phyloP scores from a whole-genome alignment of 805 yeast species.

The Yamadazyma sp. region DNA sequence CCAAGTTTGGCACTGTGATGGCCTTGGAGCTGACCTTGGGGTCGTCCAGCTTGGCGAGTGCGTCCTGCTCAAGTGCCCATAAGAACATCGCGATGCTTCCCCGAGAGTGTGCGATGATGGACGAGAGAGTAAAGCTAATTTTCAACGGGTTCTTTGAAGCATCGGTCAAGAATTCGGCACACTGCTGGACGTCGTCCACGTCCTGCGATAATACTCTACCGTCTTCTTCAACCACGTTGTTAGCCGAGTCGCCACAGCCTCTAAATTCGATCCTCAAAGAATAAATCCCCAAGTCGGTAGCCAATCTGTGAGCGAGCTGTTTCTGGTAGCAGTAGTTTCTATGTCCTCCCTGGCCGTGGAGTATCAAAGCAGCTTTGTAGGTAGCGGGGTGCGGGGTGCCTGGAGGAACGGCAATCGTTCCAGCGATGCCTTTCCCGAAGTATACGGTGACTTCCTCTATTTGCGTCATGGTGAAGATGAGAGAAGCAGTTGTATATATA shows the following conservation, averaged over 20 bases:
- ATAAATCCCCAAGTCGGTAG: conserved; percentile 58
- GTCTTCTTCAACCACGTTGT: conserved; percentile 28
- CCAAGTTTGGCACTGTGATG: conserved; percentile 57
- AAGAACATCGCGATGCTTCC: conserved; percentile 74
- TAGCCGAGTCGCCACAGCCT: conserved; percentile 78
- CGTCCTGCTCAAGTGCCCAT: conserved; percentile 58
- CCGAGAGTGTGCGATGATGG: conserved; percentile 77
- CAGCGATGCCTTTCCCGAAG: conserved; percentile 34
- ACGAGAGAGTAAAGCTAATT: conserved; percentile 46
- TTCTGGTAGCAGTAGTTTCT: conserved; percentile 75
- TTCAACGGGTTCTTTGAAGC: conserved; percentile 36
- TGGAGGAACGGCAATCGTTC: conserved; percentile 41
- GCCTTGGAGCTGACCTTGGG: conserved; percentile 29
- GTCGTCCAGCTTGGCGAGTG: conserved; percentile 21
- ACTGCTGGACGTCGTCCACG: conserved; percentile 58
- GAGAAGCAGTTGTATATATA: not conserved
- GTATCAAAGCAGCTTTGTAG: conserved; percentile 54
- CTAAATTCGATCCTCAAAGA: conserved; percentile 82
- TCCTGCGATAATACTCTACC: conserved; percentile 69
- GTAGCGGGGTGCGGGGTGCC: conserved; percentile 36
- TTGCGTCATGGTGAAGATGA: conserved; percentile 1
- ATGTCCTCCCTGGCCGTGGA: conserved; percentile 90
- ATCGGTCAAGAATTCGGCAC: conserved; percentile 30
- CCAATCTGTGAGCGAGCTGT: conserved; percentile 57
- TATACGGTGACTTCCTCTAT: conserved; percentile 34